phyloP scores from a whole-genome alignment of 2,329 filamentous ascomycete genomes.

The Aspergillus bombycis region DNA sequence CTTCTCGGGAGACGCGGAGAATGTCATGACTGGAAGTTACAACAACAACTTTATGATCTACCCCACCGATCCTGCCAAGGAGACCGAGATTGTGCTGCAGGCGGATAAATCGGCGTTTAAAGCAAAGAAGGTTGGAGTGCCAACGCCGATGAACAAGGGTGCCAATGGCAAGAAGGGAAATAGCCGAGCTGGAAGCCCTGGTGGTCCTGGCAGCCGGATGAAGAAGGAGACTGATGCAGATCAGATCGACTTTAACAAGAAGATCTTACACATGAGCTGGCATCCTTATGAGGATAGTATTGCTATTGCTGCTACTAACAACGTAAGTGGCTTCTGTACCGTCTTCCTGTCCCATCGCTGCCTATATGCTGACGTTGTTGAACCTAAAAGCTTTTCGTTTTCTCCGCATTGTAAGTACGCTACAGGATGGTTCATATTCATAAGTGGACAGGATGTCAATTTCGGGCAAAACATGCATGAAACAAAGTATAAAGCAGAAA shows the following conservation, averaged over 20 bases:
- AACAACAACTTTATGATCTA: conserved; percentile 99
- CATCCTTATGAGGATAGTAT: conserved; percentile 99
- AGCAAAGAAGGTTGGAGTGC: conserved; percentile 98
- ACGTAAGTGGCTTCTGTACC: conserved; percentile 67
- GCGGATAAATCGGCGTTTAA: conserved; percentile 99
- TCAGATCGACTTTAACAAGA: conserved; percentile 99
- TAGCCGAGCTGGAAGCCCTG: conserved; percentile 86
- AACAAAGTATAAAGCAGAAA: conserved; percentile 20
- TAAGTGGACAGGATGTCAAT: conserved; percentile 27
- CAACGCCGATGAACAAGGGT: conserved; percentile 87
- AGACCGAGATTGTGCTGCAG: conserved; percentile 95
- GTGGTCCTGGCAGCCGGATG: conserved; percentile 89
- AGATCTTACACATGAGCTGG: conserved; percentile 99
- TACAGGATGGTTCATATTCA: conserved; percentile 24
- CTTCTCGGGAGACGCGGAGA: conserved; percentile 96
- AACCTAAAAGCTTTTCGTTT: conserved; percentile 68
- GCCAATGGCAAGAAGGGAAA: conserved; percentile 78
- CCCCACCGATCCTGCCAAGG: conserved; percentile 91
- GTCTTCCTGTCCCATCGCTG: neutral
- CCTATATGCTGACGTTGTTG: conserved; percentile 19
- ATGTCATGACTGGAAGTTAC: conserved; percentile 99
- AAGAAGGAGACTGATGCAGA: conserved; percentile 98
- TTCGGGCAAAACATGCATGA: conserved; percentile 12
- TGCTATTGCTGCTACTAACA: conserved; percentile 98
- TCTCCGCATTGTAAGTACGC: conserved; percentile 66